Evolutionary conservation across 2,329 filamentous ascomycete species (phyloP).

Genomic region (Aphanoascus verrucosus): DNA sequence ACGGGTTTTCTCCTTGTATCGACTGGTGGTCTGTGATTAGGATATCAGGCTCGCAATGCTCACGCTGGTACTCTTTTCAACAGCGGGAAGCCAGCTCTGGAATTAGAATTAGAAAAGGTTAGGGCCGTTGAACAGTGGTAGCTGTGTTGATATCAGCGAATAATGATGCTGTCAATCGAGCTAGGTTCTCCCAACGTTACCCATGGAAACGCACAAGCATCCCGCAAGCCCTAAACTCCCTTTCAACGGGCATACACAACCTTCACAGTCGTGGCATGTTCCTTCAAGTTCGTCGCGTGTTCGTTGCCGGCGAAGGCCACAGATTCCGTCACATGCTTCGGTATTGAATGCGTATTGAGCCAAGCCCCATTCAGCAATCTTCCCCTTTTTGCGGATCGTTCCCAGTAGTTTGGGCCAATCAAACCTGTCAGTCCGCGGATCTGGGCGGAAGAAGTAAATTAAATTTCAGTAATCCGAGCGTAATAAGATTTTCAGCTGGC

Average conservation of each 20-base stretch:
- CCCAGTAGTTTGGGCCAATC: background rate
- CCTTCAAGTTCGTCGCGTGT: background rate
- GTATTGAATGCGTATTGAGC: background rate
- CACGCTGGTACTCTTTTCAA: too few species aligned
- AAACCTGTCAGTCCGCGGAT: background rate
- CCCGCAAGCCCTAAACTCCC: background rate
- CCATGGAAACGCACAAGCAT: background rate
- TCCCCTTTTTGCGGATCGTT: conserved; percentile 3
- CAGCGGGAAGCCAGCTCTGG: background rate
- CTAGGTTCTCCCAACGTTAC: background rate
- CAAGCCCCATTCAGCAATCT: background rate
- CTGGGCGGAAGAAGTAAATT: conserved; percentile 1
- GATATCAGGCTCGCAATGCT: too few species aligned
- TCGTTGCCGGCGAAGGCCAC: background rate
- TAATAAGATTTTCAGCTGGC: conserved; percentile 1
- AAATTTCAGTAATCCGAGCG: background rate
- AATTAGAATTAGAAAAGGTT: background rate
- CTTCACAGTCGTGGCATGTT: background rate
- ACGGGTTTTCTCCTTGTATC: too few species aligned
- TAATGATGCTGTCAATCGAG: background rate
- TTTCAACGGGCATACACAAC: background rate
- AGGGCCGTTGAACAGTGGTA: background rate
- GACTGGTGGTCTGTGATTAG: too few species aligned
- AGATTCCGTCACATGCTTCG: background rate
- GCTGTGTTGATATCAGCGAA: background rate